phyloP scores from a whole-genome alignment of 1,284 basidiomycete species.

The Ustilago sp. region DNA sequence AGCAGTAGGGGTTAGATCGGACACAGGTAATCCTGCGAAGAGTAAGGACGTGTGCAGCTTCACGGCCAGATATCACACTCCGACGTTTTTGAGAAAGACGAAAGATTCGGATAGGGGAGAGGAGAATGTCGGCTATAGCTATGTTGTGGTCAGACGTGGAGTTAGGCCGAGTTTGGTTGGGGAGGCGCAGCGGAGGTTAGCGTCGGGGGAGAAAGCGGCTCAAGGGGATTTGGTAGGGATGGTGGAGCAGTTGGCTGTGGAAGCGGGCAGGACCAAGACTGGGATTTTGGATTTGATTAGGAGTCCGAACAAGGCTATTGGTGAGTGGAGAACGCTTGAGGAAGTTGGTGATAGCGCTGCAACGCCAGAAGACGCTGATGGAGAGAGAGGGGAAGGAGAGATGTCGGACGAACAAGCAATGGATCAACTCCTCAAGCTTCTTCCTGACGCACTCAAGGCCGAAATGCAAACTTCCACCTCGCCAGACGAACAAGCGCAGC shows the following conservation, averaged over 20 bases:
- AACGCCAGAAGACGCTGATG: not conserved
- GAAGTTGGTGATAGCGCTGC: conserved; percentile 27
- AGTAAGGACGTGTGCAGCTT: conserved; percentile 79
- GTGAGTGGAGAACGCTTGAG: conserved; percentile 26
- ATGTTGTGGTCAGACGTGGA: conserved; percentile 88
- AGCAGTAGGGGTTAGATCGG: conserved; percentile 15
- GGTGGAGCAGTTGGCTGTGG: conserved; percentile 14
- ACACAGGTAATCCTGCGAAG: conserved; percentile 51
- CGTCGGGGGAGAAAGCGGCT: not conserved
- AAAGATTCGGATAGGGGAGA: conserved; percentile 86
- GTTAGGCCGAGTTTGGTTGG: conserved; percentile 73
- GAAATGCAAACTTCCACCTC: conserved; percentile 16
- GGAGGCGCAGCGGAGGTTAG: conserved; percentile 26
- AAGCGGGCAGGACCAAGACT: conserved; percentile 40
- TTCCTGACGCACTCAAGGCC: conserved; percentile 45
- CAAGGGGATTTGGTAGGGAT: not conserved
- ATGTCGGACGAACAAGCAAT: conserved; percentile 40
- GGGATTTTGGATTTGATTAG: conserved; percentile 60
- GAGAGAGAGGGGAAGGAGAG: not conserved
- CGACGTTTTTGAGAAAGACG: conserved; percentile 84
- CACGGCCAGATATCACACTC: conserved; percentile 85
- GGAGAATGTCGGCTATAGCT: conserved; percentile 88
- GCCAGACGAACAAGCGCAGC: not conserved
- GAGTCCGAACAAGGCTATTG: conserved; percentile 20
- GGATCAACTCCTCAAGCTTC: conserved; percentile 43